phyloP scores from a whole-genome alignment of 495 filamentous ascomycete genomes.

The Aspergillus bertholletiae region DNA sequence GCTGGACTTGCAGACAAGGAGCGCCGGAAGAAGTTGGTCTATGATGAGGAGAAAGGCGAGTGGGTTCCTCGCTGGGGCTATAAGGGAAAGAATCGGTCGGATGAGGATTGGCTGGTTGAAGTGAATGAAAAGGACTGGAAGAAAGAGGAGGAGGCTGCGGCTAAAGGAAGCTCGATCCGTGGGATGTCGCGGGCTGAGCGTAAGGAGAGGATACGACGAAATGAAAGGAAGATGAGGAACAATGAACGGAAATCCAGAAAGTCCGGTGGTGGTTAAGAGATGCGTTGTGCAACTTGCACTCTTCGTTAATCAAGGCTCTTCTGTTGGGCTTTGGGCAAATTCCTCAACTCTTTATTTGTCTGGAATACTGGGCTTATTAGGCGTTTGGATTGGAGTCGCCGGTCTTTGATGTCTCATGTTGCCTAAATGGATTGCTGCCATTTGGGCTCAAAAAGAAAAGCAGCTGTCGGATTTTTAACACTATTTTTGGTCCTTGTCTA shows the following conservation, averaged over 20 bases:
- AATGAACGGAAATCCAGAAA: conserved; percentile 58
- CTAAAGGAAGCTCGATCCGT: conserved; percentile 56
- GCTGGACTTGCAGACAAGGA: conserved; percentile 46
- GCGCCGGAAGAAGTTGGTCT: conserved; percentile 76
- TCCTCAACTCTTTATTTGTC: conserved; percentile 13
- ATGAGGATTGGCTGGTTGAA: conserved; percentile 83
- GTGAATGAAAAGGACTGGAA: conserved; percentile 70
- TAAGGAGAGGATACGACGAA: conserved; percentile 60
- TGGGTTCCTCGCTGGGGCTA: conserved; percentile 95
- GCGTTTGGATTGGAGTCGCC: conserved; percentile 28
- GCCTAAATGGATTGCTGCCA: conserved; percentile 7
- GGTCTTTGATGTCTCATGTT: conserved; percentile 15
- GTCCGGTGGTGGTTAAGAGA: conserved; percentile 22
- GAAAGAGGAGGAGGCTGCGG: conserved; percentile 58
- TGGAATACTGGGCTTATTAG: conserved; percentile 17
- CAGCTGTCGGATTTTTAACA: neutral
- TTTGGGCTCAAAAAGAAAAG: conserved; percentile 13
- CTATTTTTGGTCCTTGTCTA: neutral
- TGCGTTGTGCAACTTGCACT: neutral
- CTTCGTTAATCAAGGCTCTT: conserved; percentile 1
- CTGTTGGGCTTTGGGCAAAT: conserved; percentile 10
- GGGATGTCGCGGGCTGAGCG: conserved; percentile 62
- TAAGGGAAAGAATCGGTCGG: conserved; percentile 83
- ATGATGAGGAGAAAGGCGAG: conserved; percentile 79
- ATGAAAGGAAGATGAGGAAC: conserved; percentile 66